A percentile compares a stretch with the other conserved stretches of the same genome.
Evolutionary conservation across 805 yeast species (phyloP).

Genomic region (Suhomyces kilbournensis): DNA sequence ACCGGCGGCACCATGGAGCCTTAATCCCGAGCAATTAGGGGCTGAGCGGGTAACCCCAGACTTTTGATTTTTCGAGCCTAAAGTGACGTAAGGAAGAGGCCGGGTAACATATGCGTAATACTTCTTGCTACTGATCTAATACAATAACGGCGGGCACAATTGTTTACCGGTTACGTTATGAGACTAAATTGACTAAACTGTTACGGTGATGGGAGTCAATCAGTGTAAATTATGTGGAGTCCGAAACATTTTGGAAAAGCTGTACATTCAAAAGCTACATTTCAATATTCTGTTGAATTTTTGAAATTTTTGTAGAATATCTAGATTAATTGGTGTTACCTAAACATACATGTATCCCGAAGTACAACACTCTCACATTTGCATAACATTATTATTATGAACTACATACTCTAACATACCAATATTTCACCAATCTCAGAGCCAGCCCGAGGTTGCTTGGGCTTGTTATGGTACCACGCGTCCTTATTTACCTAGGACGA

Average conservation of each 20-base stretch:
- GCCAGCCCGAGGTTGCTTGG: background rate
- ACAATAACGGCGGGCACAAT: background rate
- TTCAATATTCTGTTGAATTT: background rate
- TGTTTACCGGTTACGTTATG: background rate
- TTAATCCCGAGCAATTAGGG: background rate
- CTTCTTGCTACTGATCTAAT: background rate
- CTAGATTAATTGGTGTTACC: background rate
- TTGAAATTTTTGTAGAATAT: background rate
- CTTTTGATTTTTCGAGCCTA: background rate
- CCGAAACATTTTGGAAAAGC: background rate
- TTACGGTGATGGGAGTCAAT: background rate
- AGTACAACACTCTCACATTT: background rate
- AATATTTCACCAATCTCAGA: background rate
- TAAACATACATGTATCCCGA: background rate
- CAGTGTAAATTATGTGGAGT: background rate
- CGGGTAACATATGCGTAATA: background rate
- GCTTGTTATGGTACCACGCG: background rate
- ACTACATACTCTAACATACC: background rate
- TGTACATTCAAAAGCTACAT: background rate
- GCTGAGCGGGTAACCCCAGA: constrained; percentile 1
- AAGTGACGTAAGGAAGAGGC: background rate
- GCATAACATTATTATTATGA: background rate
- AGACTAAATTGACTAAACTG: background rate
- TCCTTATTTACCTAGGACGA: background rate
- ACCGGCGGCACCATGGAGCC: background rate